A percentile compares a stretch with the other conserved stretches of the same genome.
These are phyloP conservation scores for Jamesozyma rosinii DNA, from an alignment of 805 yeast species.

Conservation along the genomic window DNA sequence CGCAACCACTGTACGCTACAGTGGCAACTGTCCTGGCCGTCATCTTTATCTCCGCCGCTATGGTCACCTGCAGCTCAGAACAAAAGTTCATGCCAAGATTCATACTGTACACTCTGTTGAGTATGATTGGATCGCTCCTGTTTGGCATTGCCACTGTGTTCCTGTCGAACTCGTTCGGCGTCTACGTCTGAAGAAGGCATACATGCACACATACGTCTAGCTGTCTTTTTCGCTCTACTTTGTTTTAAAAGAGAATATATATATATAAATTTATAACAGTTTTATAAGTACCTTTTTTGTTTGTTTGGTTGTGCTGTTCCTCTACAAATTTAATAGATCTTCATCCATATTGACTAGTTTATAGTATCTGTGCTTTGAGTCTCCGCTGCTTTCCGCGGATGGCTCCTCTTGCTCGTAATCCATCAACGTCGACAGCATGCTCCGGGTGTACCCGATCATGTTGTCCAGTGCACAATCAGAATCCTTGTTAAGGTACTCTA, in stretches of 20 bases:
- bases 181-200: slow-evolving; percentile 36
- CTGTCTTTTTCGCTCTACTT: no score
- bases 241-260: no score
- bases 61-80: slow-evolving; percentile 12
- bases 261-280: background rate
- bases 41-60: slow-evolving; percentile 13
- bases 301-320: background rate
- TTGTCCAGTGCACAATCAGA: slow-evolving; percentile 37
- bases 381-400: slow-evolving; percentile 19
- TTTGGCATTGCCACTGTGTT: slow-evolving; percentile 36
- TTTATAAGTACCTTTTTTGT: background rate
- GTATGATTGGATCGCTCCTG: slow-evolving; percentile 30
- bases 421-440: slow-evolving; percentile 25
- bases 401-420: slow-evolving; percentile 18
- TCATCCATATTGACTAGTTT: slow-evolving; percentile 37
- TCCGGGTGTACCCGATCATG: slow-evolving; percentile 35
- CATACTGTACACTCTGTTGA: slow-evolving; percentile 17
- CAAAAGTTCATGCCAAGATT: slow-evolving; percentile 11
- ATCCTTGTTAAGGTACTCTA: slow-evolving; percentile 37
- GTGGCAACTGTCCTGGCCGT: slow-evolving; percentile 14
- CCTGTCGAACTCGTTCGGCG: slow-evolving; percentile 38
- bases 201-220: no score
- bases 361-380: slow-evolving; percentile 11
- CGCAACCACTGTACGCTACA: slow-evolving; percentile 21
- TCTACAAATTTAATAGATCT: slow-evolving; percentile 34